Conservation (phyloP, 495 filamentous ascomycete species). For the Penicillium maclennaniae region DNA sequence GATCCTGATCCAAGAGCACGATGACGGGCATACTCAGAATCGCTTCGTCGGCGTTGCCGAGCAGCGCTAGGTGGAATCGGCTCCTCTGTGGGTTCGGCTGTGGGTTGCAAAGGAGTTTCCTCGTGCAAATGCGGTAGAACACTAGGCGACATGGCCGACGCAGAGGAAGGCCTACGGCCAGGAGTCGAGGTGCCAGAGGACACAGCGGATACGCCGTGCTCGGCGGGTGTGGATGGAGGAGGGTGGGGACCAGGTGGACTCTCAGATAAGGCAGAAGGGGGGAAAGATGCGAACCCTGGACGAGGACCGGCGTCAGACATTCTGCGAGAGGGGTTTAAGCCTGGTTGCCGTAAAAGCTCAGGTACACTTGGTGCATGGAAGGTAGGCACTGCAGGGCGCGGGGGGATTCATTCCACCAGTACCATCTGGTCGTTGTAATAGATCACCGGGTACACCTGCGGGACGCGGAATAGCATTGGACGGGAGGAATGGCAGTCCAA, state of each 20-base stretch:
- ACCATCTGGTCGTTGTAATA: constrained; percentile 36
- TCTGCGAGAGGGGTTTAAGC: constrained; percentile 28
- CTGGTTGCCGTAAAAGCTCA: constrained; percentile 45
- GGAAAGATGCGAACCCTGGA: constrained; percentile 23
- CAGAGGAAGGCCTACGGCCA: constrained; percentile 50
- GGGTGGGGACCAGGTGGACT: constrained; percentile 60
- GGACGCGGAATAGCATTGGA: constrained; percentile 49
- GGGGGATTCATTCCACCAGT: constrained; percentile 47
- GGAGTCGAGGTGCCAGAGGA: constrained; percentile 57
- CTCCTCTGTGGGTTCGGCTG: constrained; percentile 27
- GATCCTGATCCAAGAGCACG: constrained; percentile 59
- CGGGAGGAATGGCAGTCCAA: constrained; percentile 56
- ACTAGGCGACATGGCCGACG: constrained; percentile 43
- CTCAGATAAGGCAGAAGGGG: constrained; percentile 47
- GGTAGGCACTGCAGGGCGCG: constrained; percentile 48
- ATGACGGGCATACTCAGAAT: constrained; percentile 59
- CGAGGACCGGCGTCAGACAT: constrained; percentile 37
- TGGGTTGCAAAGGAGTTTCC: constrained; percentile 31
- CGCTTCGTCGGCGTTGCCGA: constrained; percentile 55
- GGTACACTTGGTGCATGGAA: constrained; percentile 38
- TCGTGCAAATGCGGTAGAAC: constrained; percentile 34
- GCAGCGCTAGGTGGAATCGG: constrained; percentile 26
- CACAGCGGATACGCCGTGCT: constrained; percentile 53
- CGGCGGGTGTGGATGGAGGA: constrained; percentile 67
- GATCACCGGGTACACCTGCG: constrained; percentile 29